phyloP scores from a whole-genome alignment of 1,284 basidiomycete genomes.

The Trichosporon asahii region DNA sequence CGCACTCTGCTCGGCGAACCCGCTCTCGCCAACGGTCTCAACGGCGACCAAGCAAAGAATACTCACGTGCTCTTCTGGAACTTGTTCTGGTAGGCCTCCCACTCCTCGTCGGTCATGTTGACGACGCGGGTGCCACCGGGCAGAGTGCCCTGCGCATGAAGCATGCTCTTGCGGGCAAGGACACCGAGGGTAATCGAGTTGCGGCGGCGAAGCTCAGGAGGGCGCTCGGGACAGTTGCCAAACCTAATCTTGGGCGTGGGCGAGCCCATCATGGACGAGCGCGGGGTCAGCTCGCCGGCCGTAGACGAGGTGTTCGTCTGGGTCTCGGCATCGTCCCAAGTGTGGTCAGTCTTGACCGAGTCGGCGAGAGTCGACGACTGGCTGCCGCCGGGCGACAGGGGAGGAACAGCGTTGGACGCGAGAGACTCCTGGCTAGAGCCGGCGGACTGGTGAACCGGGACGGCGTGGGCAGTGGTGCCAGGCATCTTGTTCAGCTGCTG shows the following conservation, averaged over 20 bases:
- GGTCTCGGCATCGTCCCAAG: background rate
- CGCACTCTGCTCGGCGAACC: background rate
- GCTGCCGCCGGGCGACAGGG: constrained; percentile 1
- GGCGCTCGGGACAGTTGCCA: constrained; percentile 25
- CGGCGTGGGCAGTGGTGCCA: background rate
- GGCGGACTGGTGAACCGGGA: constrained; percentile 1
- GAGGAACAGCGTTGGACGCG: background rate
- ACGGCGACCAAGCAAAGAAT: background rate
- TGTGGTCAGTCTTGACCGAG: background rate
- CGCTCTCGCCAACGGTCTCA: background rate
- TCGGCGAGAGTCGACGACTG: constrained; percentile 3
- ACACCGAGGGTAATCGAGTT: constrained; percentile 49
- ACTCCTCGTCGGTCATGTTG: constrained; percentile 48
- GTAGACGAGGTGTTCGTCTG: background rate
- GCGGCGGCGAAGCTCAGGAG: constrained; percentile 43
- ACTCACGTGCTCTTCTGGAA: constrained; percentile 37
- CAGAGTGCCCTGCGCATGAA: constrained; percentile 35
- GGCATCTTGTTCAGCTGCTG: background rate
- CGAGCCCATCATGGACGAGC: constrained; percentile 8
- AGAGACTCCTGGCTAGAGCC: constrained; percentile 6
- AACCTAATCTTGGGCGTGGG: constrained; percentile 23
- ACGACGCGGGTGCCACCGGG: constrained; percentile 23
- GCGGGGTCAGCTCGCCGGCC: constrained; percentile 11
- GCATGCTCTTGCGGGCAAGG: constrained; percentile 41
- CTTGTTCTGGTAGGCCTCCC: constrained; percentile 45